Evolutionary conservation across 2,329 filamentous ascomycete species (phyloP), one percentile per base, ranked within the genome.

Genomic region (Orbilia javanica): DNA sequence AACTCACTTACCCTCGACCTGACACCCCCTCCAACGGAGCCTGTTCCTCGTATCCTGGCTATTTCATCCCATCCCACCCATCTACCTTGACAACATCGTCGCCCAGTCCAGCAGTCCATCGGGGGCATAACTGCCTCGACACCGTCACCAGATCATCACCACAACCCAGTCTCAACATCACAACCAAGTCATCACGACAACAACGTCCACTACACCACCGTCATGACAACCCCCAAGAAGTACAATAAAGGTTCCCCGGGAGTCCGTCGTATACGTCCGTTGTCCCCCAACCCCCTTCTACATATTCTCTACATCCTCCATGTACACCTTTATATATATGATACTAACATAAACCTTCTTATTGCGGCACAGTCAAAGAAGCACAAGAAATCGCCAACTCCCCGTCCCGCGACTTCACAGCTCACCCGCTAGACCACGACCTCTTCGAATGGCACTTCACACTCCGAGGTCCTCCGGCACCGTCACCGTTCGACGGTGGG

Each of bases 361-460:
- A 70, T 57, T 67, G 53, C 50, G 29, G 65, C 53, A 46, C 50
- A 93, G 91, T 97, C 83, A 93, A 93, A 85, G 96, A 98, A 89
- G 94, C 95, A 73, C 88, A 92, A 75, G 96, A 98, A 84, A 89
- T 99, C 70, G 90, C 93, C 78, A 88, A 87, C 74, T 88, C 92
- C 42, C 93, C 95, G 3, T 96, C 93, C 1, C 87, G 92, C 67
- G 93, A 97, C 86, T 96, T 95, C 85, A 89, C 91, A 81, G 96
- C 95, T 46, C 87, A 90, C 3, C 96, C 96, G 0, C 89, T 95
- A 79, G 95, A 98, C 83, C 87, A 89, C 34, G 94, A 98, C 85
- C 90, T 99, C 67, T 97, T 97, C 85, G 94, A 98, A 85, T 99
- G 96, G 96, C 96, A 99, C 86, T 99, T 98, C 85, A 99, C 96